A percentile compares a stretch with the other conserved stretches of the same genome.
Conservation (phyloP, 2,329 filamentous ascomycete genomes). For the Verticillium albo-atrum region DNA sequence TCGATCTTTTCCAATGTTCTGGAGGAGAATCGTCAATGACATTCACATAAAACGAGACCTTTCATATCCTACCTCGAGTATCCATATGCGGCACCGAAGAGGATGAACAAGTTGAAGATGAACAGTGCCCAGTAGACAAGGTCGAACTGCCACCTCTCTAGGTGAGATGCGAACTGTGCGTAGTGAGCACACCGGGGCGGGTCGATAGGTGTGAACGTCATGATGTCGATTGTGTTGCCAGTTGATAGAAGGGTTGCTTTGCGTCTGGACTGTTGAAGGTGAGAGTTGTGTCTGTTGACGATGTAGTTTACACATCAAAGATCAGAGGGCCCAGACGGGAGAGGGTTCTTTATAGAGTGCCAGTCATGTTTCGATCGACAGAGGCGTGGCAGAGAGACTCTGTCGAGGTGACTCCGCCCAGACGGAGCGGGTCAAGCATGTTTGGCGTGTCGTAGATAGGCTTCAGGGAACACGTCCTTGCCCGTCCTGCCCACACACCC, state of each 20-base stretch:
- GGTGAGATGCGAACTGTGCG: conserved; percentile 38
- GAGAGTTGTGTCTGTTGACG: neutral
- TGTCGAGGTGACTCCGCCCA: neutral
- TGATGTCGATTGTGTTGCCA: neutral
- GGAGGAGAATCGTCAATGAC: neutral
- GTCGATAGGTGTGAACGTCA: conserved; percentile 13
- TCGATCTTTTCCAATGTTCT: conserved; percentile 31
- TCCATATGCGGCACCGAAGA: conserved; percentile 38
- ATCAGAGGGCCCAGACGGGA: neutral
- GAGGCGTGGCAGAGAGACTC: neutral
- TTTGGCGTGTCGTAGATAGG: neutral
- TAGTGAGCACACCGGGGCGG: conserved; percentile 30
- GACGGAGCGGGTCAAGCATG: neutral
- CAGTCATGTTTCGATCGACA: neutral
- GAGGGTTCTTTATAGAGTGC: neutral
- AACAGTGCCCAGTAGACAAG: conserved; percentile 44
- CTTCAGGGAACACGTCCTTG: neutral
- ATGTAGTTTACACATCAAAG: neutral
- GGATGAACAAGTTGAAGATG: conserved; percentile 34
- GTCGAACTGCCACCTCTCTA: conserved; percentile 37
- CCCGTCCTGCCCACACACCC: neutral
- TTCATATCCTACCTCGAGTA: conserved; percentile 30
- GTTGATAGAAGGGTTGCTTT: neutral
- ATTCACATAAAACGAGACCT: neutral
- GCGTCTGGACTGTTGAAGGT: neutral